Conservation (phyloP, 768 basidiomycete genomes). For the Tricholoma terreum region DNA sequence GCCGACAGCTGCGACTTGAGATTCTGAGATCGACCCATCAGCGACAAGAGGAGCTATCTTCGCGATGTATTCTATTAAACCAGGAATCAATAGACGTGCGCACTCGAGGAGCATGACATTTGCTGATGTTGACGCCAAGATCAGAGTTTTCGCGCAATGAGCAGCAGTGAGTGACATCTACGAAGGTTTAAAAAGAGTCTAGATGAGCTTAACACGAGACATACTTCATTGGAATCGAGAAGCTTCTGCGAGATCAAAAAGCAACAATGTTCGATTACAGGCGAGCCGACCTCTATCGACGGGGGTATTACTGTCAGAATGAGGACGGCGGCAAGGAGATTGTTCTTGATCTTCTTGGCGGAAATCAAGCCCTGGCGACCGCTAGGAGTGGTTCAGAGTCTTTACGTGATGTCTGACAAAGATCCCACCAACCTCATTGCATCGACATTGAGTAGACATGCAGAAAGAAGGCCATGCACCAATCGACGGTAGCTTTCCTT, state of each 20-base stretch:
- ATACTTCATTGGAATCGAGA: conserved; percentile 64
- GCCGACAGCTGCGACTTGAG: conserved; percentile 58
- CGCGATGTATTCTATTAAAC: conserved; percentile 77
- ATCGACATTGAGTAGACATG: conserved; percentile 83
- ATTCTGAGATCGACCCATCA: conserved; percentile 53
- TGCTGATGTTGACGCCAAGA: conserved; percentile 65
- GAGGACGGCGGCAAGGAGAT: conserved; percentile 82
- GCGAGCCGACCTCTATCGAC: conserved; percentile 62
- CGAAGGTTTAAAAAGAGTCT: not conserved
- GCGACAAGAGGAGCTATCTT: conserved; percentile 60
- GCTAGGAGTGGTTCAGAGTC: conserved; percentile 36
- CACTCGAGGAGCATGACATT: conserved; percentile 70
- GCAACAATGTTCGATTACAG: conserved; percentile 80
- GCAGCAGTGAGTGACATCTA: conserved; percentile 82
- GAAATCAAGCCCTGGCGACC: conserved; percentile 77
- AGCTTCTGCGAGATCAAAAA: conserved; percentile 83
- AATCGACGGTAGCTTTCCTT: conserved; percentile 55
- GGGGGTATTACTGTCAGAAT: conserved; percentile 77
- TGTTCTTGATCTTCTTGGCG: conserved; percentile 83
- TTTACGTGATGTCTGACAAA: not conserved
- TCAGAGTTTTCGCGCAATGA: conserved; percentile 86
- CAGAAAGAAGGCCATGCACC: conserved; percentile 80
- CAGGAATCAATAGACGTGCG: conserved; percentile 69
- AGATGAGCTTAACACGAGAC: not conserved
- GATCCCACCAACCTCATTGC: conserved; percentile 72